Evolutionary conservation across 31 red algal species (phyloP), one percentile per base, ranked within the genome.

Genomic region (Bonnemaisonia californica): DNA sequence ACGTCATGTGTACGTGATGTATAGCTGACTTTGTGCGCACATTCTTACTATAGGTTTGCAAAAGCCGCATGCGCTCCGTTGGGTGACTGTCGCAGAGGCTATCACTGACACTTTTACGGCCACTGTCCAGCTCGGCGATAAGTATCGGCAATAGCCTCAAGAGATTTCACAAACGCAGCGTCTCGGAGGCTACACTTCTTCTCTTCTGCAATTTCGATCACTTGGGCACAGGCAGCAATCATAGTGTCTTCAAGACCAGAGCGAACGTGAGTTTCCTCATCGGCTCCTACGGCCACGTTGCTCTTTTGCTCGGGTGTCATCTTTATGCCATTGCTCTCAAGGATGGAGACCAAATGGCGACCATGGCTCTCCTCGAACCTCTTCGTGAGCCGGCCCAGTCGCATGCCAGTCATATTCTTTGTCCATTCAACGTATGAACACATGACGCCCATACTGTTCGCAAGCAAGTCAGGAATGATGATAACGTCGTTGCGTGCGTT

Each of bases 171-270:
- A 70, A 95, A 98, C 2, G 96, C 96, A 1, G 92, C 96, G n/a
- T 95, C 83, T 27, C 96, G 82, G 65, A 90, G 83, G 0, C 82
- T 71, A 38, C 89, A 85, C 3, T 79, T 77, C 42, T 84, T 87
- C 41, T 95, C 84, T 27, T 89, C 68, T 1, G 96, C 88, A 51
- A 91, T 87, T 29, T 84, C 79, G 30, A 92, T 45, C 12, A 91
- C 84, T 51, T 92, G 82, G 21, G 54, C 86, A 38, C 75, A 81
- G 29, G 96, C 96, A 19, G 87, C 83, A 63, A 88, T 89, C 92
- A 99, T 99, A 27, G 93, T 94, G 57, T 99, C 97, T 57, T 99
- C 92, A 47, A 99, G 65, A 29, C 97, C 97, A 21, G 80, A 92
- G 13, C 89, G 79, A 12, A 99, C 97, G 41, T 91, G 87, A 32